Conservation (phyloP, 2,329 filamentous ascomycete species). For the Pseudogymnoascus sp. region DNA sequence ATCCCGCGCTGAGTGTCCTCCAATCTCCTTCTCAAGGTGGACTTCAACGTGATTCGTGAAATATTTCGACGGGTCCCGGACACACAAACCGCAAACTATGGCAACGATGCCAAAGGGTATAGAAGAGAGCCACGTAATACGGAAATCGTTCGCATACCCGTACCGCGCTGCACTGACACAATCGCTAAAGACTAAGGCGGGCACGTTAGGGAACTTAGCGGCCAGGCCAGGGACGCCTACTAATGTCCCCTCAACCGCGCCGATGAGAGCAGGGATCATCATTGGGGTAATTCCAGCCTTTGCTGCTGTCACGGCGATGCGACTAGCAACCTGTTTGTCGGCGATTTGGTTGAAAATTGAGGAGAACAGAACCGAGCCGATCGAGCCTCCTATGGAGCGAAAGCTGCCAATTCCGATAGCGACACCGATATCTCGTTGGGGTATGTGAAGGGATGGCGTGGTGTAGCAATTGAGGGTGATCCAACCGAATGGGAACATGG, state of each 20-base stretch:
- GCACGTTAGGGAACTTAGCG: slow-evolving; percentile 26
- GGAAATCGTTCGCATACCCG: slow-evolving; percentile 31
- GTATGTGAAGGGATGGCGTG: slow-evolving; percentile 39
- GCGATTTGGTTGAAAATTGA: slow-evolving; percentile 26
- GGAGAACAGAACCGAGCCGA: slow-evolving; percentile 33
- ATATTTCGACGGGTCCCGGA: background rate
- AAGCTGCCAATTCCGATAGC: slow-evolving; percentile 41
- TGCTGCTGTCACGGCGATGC: slow-evolving; percentile 15
- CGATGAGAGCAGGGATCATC: slow-evolving; percentile 21
- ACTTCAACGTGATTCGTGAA: background rate
- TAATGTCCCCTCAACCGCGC: slow-evolving; percentile 17
- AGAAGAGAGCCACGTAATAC: slow-evolving; percentile 25
- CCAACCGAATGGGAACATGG: slow-evolving; percentile 27
- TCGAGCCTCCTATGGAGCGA: slow-evolving; percentile 35
- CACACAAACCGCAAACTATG: background rate
- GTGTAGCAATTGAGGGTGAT: slow-evolving; percentile 35
- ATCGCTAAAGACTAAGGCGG: slow-evolving; percentile 24
- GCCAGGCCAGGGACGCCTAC: slow-evolving; percentile 27
- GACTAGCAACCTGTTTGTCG: slow-evolving; percentile 11
- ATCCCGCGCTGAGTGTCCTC: background rate
- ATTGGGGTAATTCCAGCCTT: slow-evolving; percentile 17
- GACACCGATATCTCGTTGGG: slow-evolving; percentile 40
- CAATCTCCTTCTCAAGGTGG: background rate
- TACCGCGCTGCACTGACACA: slow-evolving; percentile 27
- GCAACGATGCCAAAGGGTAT: background rate